phyloP scores from a whole-genome alignment of 1,139 yeast species.

The Candida sojae region DNA sequence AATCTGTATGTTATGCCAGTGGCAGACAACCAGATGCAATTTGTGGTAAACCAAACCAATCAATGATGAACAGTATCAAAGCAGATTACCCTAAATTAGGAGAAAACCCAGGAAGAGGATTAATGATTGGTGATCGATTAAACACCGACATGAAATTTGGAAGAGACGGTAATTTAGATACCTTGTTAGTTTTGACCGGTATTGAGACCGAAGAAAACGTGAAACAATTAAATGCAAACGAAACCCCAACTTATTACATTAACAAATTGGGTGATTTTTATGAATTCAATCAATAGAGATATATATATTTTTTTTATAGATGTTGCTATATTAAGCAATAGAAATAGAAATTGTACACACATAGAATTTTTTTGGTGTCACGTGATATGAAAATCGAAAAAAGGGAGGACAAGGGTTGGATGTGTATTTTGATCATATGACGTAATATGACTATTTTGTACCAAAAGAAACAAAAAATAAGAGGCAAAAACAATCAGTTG shows the following conservation, averaged over 20 bases:
- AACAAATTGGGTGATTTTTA: slow-evolving; percentile 74
- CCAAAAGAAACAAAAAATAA: neutral
- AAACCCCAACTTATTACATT: slow-evolving; percentile 70
- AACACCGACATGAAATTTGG: slow-evolving; percentile 97
- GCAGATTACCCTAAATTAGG: slow-evolving; percentile 54
- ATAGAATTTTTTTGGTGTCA: neutral
- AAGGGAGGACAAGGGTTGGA: neutral
- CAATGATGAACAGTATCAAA: slow-evolving; percentile 88
- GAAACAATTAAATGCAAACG: slow-evolving; percentile 36
- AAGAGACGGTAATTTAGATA: slow-evolving; percentile 76
- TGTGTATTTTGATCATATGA: neutral
- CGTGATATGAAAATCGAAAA: neutral
- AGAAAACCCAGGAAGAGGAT: slow-evolving; percentile 61
- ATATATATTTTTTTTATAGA: neutral
- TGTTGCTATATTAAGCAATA: no score
- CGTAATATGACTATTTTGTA: neutral
- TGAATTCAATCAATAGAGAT: slow-evolving; percentile 37
- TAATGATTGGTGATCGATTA: slow-evolving; percentile 95
- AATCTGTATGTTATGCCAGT: slow-evolving; percentile 72
- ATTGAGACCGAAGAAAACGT: slow-evolving; percentile 75
- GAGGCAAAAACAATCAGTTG: neutral
- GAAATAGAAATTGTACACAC: no score
- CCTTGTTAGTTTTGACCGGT: slow-evolving; percentile 86
- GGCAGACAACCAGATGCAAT: slow-evolving; percentile 67
- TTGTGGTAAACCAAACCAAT: slow-evolving; percentile 89